Evolutionary conservation across 306 rosid genomes (phyloP), one percentile per base, ranked within the genome.

Genomic region (Senna tora): DNA sequence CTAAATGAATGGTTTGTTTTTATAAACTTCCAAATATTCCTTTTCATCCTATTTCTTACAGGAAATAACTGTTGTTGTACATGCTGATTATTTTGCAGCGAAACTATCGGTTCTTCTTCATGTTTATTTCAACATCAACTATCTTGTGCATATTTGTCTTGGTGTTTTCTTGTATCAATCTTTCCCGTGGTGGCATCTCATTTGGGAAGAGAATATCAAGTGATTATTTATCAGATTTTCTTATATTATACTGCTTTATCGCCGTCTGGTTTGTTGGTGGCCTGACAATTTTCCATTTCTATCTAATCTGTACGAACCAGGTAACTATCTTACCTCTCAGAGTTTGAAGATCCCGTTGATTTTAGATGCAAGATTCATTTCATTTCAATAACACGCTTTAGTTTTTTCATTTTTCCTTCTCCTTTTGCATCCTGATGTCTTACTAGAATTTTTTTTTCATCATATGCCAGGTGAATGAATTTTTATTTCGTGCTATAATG

Each of bases 211-310:
- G 87, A 67, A 55, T 91, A 16, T 11, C 80, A 64, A 80, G 62
- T 17, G 97, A 91, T 63, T 71, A 82, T 71, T 28, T 84, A n/a
- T 79, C 95, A 43, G 95, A 86, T 78, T 12, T 89, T 70, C 92
- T 94, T 67, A 61, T 87, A 46, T 67, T 75, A 20, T 91, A 91
- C 79, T 87, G 97, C 88, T 94, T 91, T 75, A 43, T 91, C 9
- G 88, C 91, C 34, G 84, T 89, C 69, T 91, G 97, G 99, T 94
- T 94, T 61, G 99, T 94, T 63, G 99, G 97, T 52, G 99, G 99
- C 83, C 99, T 94, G 56, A 81, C 96, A 36, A 71, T 84, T 43
- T 94, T 94, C 89, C 99, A 94, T 86, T 85, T 84, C 79, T 89
- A 87, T 81, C 93, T 94, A 72, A 77, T 91, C 30, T 82, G 90